Base-by-base conservation (phyloP, 805 yeast genomes). In the Metschnikowia vanudenii region DNA sequence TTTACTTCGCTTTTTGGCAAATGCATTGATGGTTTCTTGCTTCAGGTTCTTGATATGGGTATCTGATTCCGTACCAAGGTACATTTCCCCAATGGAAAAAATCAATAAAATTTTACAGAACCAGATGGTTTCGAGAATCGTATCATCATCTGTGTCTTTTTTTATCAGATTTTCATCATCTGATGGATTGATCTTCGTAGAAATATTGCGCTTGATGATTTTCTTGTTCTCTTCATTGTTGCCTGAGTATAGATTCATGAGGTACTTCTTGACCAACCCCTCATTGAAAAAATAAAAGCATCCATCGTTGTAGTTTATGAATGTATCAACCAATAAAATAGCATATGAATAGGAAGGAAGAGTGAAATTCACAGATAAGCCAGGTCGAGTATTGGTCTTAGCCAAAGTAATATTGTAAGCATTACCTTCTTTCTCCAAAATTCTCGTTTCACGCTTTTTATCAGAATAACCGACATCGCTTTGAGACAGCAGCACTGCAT, bases 201-300 rank as follows among this genome's bases (percentile, higher is more conserved):
- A 46, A 2, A 62, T 56, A 47, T 71, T 72, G 31, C 76, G 51
- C 47, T 62, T 62, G 50, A 72, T 58, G 24, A 72, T 71, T 41
- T 57, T 62, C 40, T 62, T 67, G 51, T 72, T 72, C 35, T 69
- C 75, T 12, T 57, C 60, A 31, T 68, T 55, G 33, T 61, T 61
- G 31, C 81, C 82, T 24, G 83, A 78, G 60, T 84, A 86, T 18
- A 85, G 72, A 50, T 83, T 73, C 67, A 80, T 76, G 43, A 86
- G 62, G 50, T 80, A 83, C 53, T 79, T 79, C 58, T 85, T 85
- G 19, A 85, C 88, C 17, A 85, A 59, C 1, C 95, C 95, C 62
- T 86, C 95, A 59, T 86, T 86, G 68, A 86, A 86, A 58, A 86
- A 86, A 65, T 86, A 86, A 61, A 86, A 86, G 56, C 95, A 86